phyloP scores from a whole-genome alignment of 768 basidiomycete genomes.

The Dioszegia aurantiaca region DNA sequence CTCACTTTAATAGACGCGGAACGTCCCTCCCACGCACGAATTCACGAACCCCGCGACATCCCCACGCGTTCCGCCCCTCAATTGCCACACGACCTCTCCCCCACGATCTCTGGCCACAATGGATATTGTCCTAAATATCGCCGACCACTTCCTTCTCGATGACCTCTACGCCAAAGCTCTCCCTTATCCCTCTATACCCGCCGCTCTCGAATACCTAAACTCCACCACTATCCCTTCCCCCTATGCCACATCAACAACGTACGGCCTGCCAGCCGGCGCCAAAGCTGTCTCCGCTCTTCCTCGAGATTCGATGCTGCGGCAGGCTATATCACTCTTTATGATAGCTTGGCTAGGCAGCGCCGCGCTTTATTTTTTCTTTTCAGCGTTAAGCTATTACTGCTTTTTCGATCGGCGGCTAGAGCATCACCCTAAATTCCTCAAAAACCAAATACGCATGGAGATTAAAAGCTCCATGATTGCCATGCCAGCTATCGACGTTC shows the following conservation, averaged over 20 bases:
- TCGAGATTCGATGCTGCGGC: slow-evolving; percentile 72
- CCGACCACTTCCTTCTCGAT: slow-evolving; percentile 75
- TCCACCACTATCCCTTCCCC: slow-evolving; percentile 27
- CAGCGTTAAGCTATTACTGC: slow-evolving; percentile 73
- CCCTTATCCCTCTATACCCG: slow-evolving; percentile 54
- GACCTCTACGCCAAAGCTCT: slow-evolving; percentile 70
- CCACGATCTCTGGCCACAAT: slow-evolving; percentile 55
- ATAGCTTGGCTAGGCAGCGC: slow-evolving; percentile 79
- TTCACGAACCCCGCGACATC: background rate
- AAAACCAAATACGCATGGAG: slow-evolving; percentile 73
- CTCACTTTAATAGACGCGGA: no score
- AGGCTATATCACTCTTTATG: slow-evolving; percentile 66
- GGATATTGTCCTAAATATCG: slow-evolving; percentile 75
- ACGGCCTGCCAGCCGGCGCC: slow-evolving; percentile 42
- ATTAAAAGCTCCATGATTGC: slow-evolving; percentile 70
- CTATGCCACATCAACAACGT: slow-evolving; percentile 41
- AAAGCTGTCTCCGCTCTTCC: slow-evolving; percentile 52
- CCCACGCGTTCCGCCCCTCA: background rate
- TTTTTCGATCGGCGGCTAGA: slow-evolving; percentile 94
- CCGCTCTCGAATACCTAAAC: slow-evolving; percentile 22
- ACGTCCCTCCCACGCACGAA: background rate
- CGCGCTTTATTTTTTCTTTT: slow-evolving; percentile 82
- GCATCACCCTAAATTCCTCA: slow-evolving; percentile 89
- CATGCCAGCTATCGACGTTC: slow-evolving; percentile 74
- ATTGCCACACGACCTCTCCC: background rate